A percentile compares a stretch with the other conserved stretches of the same genome.
Evolutionary conservation across 2,329 filamentous ascomycete genomes (phyloP).

Genomic region (Xylariaceae sp.): DNA sequence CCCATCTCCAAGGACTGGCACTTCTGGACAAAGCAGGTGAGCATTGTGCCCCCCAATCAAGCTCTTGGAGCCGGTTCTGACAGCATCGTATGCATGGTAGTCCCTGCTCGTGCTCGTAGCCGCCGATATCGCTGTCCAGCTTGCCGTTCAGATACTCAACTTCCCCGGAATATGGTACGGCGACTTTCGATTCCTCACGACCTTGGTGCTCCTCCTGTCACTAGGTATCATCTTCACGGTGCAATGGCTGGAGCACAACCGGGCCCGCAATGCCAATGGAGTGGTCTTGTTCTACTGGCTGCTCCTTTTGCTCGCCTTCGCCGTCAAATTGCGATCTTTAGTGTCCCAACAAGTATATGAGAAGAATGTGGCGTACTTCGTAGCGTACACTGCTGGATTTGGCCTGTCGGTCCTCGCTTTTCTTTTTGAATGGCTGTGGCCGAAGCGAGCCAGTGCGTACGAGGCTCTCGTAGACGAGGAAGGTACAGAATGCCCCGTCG

Average conservation of each 20-base stretch:
- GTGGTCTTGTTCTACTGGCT: slow-evolving; percentile 92
- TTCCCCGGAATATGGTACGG: slow-evolving; percentile 65
- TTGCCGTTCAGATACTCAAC: slow-evolving; percentile 67
- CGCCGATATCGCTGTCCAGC: slow-evolving; percentile 64
- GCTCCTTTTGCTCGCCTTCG: slow-evolving; percentile 70
- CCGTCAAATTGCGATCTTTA: slow-evolving; percentile 80
- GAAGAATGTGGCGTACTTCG: slow-evolving; percentile 66
- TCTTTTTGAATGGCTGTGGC: slow-evolving; percentile 76
- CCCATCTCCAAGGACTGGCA: slow-evolving; percentile 78
- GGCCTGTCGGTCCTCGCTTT: slow-evolving; percentile 68
- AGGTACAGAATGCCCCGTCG: slow-evolving; percentile 60
- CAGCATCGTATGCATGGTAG: slow-evolving; percentile 3
- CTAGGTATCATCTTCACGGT: slow-evolving; percentile 69
- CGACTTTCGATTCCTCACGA: slow-evolving; percentile 85
- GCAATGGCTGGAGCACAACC: slow-evolving; percentile 81
- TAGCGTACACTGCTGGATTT: slow-evolving; percentile 66
- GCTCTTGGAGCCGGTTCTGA: background rate
- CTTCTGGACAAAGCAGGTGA: slow-evolving; percentile 87
- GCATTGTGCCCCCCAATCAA: slow-evolving; percentile 21
- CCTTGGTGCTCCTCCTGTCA: slow-evolving; percentile 64
- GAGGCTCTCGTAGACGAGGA: slow-evolving; percentile 52
- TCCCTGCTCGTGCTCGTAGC: slow-evolving; percentile 48
- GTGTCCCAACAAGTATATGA: slow-evolving; percentile 69
- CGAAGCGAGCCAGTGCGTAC: slow-evolving; percentile 65
- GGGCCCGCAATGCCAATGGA: slow-evolving; percentile 78